Base-by-base conservation (phyloP, 805 yeast genomes). In the Spathaspora gorwiae region DNA sequence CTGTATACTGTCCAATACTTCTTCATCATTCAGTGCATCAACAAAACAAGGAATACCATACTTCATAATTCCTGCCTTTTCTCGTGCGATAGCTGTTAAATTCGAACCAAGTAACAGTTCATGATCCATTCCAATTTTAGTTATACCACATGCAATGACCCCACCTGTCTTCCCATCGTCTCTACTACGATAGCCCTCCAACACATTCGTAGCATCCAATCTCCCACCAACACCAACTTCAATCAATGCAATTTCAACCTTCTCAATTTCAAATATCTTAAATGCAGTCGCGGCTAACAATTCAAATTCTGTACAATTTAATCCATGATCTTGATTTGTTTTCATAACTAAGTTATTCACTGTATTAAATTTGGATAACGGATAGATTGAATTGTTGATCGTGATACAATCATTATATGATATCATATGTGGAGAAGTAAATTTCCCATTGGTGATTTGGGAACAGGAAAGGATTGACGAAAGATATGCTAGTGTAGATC, bases 221-320 rank as follows among this genome's bases (percentile, higher is more conserved):
- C 86, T 64, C 0, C 99, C 99, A 2, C 99, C 99, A 6, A 94
- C 68, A 0, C 99, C 99, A 4, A 90, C 97, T 62, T 92, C 99
- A n/a, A 92, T 64, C 0, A 92, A 80, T 0, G 96, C 97, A 44
- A 85, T 66, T 24, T 84, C 81, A 6, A 90, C 84, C 1, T 73
- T 62, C 37, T 72, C 70, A 9, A 74, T 56, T 34, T 73, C 72
- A 61, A 94, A 94, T 24, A 88, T 78, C 53, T 84, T 78, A 54
- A 89, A 81, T 1, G 97, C 98, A 0, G 86, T 80, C 19, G 90
- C 92, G 0, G 98, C 88, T 39, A 89, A 68, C 6, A 87, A 55
- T 60, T 92, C 99, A 62, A 92, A 92, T 60, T 89, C 96, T 0
- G 97, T 84, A 42, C 96, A 90, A 6, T 81, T 80, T 15, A 88